Conservation (phyloP, 2,329 filamentous ascomycete species). For the Monilinia vaccinii-corymbosi region DNA sequence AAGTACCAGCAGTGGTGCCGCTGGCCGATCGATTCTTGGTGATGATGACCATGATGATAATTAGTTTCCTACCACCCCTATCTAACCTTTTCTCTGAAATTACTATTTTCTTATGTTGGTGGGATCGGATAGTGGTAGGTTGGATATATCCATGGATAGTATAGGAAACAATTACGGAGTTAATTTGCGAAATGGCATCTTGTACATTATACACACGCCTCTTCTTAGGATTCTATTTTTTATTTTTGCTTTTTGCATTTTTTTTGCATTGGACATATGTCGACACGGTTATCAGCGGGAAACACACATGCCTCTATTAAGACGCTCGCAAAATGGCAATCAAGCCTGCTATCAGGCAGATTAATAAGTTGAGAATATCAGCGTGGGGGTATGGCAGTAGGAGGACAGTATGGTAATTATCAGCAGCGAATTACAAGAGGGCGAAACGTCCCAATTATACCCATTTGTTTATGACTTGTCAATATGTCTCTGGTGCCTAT, state of each 20-base stretch:
- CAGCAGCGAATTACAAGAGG: neutral
- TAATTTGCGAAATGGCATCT: neutral
- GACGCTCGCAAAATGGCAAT: neutral
- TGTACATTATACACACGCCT: neutral
- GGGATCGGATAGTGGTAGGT: neutral
- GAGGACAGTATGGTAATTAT: neutral
- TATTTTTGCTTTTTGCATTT: neutral
- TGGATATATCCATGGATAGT: neutral
- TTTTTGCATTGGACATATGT: neutral
- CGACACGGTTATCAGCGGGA: neutral
- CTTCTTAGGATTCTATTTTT: neutral
- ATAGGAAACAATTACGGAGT: neutral
- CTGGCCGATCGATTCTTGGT: slow-evolving; percentile 18
- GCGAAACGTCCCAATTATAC: neutral
- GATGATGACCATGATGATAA: slow-evolving; percentile 14
- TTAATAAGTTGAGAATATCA: neutral
- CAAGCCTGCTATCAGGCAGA: too few relatives aligned
- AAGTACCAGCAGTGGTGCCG: slow-evolving; percentile 12
- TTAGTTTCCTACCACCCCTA: neutral
- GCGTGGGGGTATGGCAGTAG: neutral
- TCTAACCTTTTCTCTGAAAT: neutral
- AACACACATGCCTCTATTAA: neutral
- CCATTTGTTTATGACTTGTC: neutral
- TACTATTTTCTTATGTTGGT: neutral
- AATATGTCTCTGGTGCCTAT: neutral